phyloP scores from a whole-genome alignment of 2,329 filamentous ascomycete genomes.

The Aspergillus sojae region DNA sequence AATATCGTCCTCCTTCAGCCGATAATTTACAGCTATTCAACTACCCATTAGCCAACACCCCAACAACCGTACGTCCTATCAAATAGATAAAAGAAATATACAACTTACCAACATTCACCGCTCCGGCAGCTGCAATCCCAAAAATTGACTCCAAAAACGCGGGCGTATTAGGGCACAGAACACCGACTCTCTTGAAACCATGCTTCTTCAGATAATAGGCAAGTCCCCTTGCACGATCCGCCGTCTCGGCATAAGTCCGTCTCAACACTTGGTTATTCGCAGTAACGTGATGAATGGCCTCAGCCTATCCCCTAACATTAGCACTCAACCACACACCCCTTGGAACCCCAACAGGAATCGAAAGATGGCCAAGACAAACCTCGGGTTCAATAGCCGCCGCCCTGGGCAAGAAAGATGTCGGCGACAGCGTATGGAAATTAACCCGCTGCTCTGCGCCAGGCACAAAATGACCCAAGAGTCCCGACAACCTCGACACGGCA shows the following conservation, averaged over 20 bases:
- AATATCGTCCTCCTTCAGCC: slow-evolving; percentile 81
- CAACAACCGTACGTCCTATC: neutral
- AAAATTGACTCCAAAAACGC: slow-evolving; percentile 91
- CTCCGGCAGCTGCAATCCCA: slow-evolving; percentile 80
- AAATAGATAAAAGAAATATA: neutral
- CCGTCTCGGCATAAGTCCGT: slow-evolving; percentile 77
- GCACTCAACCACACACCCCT: neutral
- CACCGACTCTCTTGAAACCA: slow-evolving; percentile 74
- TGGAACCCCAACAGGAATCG: neutral
- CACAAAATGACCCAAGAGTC: slow-evolving; percentile 33
- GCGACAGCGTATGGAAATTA: slow-evolving; percentile 67
- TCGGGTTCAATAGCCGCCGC: slow-evolving; percentile 87
- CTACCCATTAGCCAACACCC: neutral
- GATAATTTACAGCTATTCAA: slow-evolving; percentile 63
- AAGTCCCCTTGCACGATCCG: slow-evolving; percentile 82
- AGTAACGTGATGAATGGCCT: slow-evolving; percentile 84
- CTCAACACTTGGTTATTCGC: slow-evolving; percentile 73
- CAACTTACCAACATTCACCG: slow-evolving; percentile 66
- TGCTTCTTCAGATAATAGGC: slow-evolving; percentile 84
- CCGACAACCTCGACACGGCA: slow-evolving; percentile 31
- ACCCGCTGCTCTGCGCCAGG: slow-evolving; percentile 36
- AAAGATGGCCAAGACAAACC: slow-evolving; percentile 39
- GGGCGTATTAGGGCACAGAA: slow-evolving; percentile 89
- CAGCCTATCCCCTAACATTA: slow-evolving; percentile 51
- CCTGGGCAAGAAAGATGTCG: slow-evolving; percentile 82